Conservation (phyloP, 2,329 filamentous ascomycete species). For the Penicillium thymicola region DNA sequence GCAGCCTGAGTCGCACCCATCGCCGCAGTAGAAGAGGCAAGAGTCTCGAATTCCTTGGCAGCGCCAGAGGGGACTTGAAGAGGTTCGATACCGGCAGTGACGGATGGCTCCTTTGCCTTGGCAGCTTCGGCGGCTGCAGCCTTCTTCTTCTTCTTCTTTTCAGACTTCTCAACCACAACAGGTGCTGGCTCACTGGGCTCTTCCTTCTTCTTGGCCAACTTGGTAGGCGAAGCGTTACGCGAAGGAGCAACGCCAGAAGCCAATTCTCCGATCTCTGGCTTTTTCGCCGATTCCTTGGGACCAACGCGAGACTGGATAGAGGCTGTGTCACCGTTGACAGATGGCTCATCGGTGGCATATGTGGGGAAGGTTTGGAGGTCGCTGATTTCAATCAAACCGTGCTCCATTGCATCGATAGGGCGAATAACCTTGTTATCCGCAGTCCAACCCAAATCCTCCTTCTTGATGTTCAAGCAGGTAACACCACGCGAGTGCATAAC, state of each 20-base stretch:
- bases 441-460: slow-evolving; percentile 87
- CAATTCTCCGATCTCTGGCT: slow-evolving; percentile 25
- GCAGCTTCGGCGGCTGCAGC: slow-evolving; percentile 32
- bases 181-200: slow-evolving; percentile 29
- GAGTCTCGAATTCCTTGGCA: slow-evolving; percentile 9
- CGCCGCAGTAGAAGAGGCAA: slow-evolving; percentile 16
- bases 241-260: slow-evolving; percentile 23
- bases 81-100: slow-evolving; percentile 16
- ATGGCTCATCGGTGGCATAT: slow-evolving; percentile 40
- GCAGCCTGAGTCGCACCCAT: slow-evolving; percentile 13
- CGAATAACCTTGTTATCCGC: slow-evolving; percentile 83
- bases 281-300: slow-evolving; percentile 42
- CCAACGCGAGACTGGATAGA: slow-evolving; percentile 36
- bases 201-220: slow-evolving; percentile 45
- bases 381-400: slow-evolving; percentile 70
- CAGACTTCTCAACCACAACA: slow-evolving; percentile 53
- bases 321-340: slow-evolving; percentile 44
- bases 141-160: slow-evolving; percentile 70
- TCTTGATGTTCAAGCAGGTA: slow-evolving; percentile 81
- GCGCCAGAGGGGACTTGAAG: slow-evolving; percentile 1
- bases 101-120: slow-evolving; percentile 43
- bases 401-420: slow-evolving; percentile 70
- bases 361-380: slow-evolving; percentile 58
- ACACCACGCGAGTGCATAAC: slow-evolving; percentile 97
- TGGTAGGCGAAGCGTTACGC: slow-evolving; percentile 38